Evolutionary conservation across 495 filamentous ascomycete species (phyloP).

Genomic region (Trichoderma gamsii): DNA sequence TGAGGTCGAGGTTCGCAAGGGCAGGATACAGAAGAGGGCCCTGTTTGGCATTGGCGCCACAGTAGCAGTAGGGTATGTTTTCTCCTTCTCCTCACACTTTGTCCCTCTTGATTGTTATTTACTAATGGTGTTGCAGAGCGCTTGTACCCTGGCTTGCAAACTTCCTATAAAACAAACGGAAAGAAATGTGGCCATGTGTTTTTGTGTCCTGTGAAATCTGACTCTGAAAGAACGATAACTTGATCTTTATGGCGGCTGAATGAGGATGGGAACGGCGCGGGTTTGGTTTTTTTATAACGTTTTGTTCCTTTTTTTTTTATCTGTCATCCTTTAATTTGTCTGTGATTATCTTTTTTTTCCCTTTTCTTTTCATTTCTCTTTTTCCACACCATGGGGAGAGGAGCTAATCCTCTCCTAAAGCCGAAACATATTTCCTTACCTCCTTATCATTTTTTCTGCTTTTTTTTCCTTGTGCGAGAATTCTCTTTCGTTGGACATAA

Average conservation of each 20-base stretch:
- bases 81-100: not conserved
- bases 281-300: not conserved
- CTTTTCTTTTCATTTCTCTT: slow-evolving; percentile 20
- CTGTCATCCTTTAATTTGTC: too few relatives aligned
- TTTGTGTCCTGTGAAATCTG: slow-evolving; percentile 9
- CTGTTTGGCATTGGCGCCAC: slow-evolving; percentile 78
- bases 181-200: not conserved
- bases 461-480: slow-evolving; percentile 13
- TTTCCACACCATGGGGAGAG: slow-evolving; percentile 16
- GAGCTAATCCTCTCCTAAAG: not conserved
- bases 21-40: slow-evolving; percentile 75
- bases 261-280: slow-evolving; percentile 14
- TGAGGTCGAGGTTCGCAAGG: slow-evolving; percentile 69
- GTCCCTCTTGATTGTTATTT: not conserved
- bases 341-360: slow-evolving; percentile 14
- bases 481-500: not conserved
- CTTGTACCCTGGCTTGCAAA: slow-evolving; percentile 51
- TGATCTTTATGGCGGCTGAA: slow-evolving; percentile 14
- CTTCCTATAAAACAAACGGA: slow-evolving; percentile 14
- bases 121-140: slow-evolving; percentile 28
- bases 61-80: slow-evolving; percentile 79
- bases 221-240: not conserved
- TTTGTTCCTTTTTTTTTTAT: slow-evolving; percentile 19
- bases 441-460: slow-evolving; percentile 9
- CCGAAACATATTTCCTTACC: slow-evolving; percentile 7